phyloP scores from a whole-genome alignment of 352 stramenopile species.

The Globisporangium solare region DNA sequence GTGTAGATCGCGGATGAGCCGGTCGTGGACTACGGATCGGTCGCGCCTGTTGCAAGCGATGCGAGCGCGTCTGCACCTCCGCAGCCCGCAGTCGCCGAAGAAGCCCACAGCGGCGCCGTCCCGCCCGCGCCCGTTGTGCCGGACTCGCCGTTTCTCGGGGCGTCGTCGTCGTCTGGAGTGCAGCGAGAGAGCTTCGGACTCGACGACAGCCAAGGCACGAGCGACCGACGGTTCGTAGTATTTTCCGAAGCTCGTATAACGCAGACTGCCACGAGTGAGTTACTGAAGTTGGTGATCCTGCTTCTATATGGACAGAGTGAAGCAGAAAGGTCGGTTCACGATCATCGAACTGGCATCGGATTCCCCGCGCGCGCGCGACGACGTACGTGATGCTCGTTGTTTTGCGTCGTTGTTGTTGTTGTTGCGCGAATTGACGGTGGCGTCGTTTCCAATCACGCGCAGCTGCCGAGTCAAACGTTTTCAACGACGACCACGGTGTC shows the following conservation, averaged over 20 bases:
- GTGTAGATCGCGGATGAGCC: too few species aligned
- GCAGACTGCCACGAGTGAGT: too few species aligned
- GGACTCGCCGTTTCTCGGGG: neutral
- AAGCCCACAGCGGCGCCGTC: too few species aligned
- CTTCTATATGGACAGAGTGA: conserved; percentile 29
- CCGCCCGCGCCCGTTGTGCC: too few species aligned
- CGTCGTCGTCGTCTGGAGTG: neutral
- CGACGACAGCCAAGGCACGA: neutral
- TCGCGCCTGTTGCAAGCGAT: too few species aligned
- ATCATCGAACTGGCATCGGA: conserved; percentile 76
- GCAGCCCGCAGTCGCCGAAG: neutral
- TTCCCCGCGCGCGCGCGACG: conserved; percentile 48
- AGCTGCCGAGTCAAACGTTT: conserved; percentile 1
- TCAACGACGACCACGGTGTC: neutral
- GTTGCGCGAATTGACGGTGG: too few species aligned
- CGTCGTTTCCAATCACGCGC: too few species aligned
- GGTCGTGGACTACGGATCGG: too few species aligned
- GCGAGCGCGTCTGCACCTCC: neutral
- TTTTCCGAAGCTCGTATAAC: too few species aligned
- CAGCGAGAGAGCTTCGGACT: neutral
- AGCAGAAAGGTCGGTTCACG: conserved; percentile 77
- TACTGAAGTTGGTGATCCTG: neutral
- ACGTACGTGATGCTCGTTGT: conserved; percentile 26
- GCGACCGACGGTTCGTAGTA: neutral
- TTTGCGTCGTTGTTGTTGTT: neutral